Evolutionary conservation across 257 asterid genomes (phyloP).

Genomic region (Mentha longifolia): DNA sequence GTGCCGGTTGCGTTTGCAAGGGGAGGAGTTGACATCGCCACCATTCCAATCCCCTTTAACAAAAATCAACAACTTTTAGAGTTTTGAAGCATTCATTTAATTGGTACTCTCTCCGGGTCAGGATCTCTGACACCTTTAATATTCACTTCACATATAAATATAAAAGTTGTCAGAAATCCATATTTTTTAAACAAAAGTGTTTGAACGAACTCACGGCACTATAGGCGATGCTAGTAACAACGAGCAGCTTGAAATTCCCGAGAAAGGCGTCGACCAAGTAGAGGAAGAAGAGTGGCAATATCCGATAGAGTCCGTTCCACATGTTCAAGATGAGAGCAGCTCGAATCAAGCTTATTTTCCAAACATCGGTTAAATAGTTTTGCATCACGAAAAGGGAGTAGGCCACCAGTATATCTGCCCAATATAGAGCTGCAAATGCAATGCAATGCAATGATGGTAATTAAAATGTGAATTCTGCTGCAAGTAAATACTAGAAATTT

Average conservation of each 20-base stretch:
- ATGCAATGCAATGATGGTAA: neutral
- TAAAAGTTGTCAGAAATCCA: no score
- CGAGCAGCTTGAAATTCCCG: constrained; percentile 48
- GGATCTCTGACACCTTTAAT: no score
- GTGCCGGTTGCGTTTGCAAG: constrained; percentile 49
- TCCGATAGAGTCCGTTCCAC: constrained; percentile 43
- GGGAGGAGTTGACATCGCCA: constrained; percentile 67
- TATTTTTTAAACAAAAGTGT: no score
- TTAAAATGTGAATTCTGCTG: no score
- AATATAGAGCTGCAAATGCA: constrained; percentile 42
- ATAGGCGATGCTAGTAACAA: constrained; percentile 48
- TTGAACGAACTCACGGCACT: constrained; percentile 12
- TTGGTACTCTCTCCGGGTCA: no score
- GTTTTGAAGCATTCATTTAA: neutral
- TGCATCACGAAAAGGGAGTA: constrained; percentile 58
- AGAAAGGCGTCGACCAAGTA: constrained; percentile 42
- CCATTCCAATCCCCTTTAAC: constrained; percentile 52
- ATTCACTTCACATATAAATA: no score
- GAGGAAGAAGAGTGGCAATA: constrained; percentile 43
- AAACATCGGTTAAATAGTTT: constrained; percentile 57
- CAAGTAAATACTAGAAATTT: no score
- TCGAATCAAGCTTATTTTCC: constrained; percentile 55
- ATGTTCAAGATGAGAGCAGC: constrained; percentile 62
- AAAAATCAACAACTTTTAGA: neutral
- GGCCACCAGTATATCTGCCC: constrained; percentile 42